Conservation (phyloP, 129 eudicot species). For the Tagetes erecta region DNA sequence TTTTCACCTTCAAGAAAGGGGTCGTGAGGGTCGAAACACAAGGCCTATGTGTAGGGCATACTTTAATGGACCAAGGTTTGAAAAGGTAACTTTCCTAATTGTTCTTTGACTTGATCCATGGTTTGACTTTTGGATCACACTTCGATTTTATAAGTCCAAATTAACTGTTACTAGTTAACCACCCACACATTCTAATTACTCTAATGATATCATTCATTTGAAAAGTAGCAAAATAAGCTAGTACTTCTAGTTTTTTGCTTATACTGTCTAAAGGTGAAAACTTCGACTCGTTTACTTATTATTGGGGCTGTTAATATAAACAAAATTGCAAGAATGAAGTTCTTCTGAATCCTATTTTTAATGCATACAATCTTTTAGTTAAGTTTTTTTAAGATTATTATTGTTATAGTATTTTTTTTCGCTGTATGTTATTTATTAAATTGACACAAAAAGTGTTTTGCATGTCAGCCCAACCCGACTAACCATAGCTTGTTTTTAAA, state of each 20-base stretch:
- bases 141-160: conserved; percentile 3
- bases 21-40: conserved; percentile 93
- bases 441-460: conserved; percentile 1
- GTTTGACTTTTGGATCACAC: background rate
- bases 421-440: background rate
- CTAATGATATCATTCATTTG: background rate
- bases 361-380: background rate
- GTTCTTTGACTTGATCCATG: conserved; percentile 9
- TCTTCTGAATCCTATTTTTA: background rate
- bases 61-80: conserved; percentile 84
- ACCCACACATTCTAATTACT: background rate
- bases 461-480: background rate
- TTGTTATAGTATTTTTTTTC: background rate
- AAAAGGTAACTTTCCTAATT: conserved; percentile 43
- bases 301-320: background rate
- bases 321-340: too few species aligned
- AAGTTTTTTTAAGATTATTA: background rate
- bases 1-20: conserved; percentile 75
- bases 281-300: background rate
- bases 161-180: background rate
- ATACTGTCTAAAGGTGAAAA: background rate
- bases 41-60: conserved; percentile 83
- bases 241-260: background rate
- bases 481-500: background rate
- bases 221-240: background rate